phyloP scores from a whole-genome alignment of 306 rosid genomes.

The Cicer pinnatifidum region DNA sequence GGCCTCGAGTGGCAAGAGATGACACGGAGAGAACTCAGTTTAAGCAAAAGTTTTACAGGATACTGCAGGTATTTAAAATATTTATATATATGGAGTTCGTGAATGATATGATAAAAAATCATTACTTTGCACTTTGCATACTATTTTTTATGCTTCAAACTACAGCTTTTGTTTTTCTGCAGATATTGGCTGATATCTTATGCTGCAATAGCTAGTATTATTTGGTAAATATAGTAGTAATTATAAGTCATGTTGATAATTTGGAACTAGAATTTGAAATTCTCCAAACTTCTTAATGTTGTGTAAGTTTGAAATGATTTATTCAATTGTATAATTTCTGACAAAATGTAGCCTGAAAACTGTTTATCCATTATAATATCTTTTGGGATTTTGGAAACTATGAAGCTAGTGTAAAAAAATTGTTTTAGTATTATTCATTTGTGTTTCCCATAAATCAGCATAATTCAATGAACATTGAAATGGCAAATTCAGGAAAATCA shows the following conservation, averaged over 20 bases:
- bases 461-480: constrained; percentile 12
- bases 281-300: constrained; percentile 22
- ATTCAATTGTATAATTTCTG: constrained; percentile 2
- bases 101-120: constrained; percentile 11
- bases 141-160: constrained; percentile 28
- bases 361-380: constrained; percentile 8
- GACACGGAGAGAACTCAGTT: constrained; percentile 78
- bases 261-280: constrained; percentile 21
- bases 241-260: constrained; percentile 26
- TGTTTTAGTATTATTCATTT: background rate
- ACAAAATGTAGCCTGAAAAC: constrained; percentile 12
- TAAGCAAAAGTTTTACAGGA: constrained; percentile 69
- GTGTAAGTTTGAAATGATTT: constrained; percentile 2
- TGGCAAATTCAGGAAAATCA: constrained; percentile 4
- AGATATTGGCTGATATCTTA: constrained; percentile 30
- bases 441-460: constrained; percentile 19
- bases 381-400: constrained; percentile 31
- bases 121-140: constrained; percentile 33
- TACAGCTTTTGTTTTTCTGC: constrained; percentile 26
- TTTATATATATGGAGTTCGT: background rate
- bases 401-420: background rate
- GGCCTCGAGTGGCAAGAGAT: constrained; percentile 86
- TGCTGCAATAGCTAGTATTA: constrained; percentile 28
- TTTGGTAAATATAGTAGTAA: constrained; percentile 9
- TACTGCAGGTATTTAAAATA: constrained; percentile 66